Evolutionary conservation across 2,329 filamentous ascomycete genomes (phyloP), one percentile per base, ranked within the genome.

Genomic region (Sclerotinia spermophila): DNA sequence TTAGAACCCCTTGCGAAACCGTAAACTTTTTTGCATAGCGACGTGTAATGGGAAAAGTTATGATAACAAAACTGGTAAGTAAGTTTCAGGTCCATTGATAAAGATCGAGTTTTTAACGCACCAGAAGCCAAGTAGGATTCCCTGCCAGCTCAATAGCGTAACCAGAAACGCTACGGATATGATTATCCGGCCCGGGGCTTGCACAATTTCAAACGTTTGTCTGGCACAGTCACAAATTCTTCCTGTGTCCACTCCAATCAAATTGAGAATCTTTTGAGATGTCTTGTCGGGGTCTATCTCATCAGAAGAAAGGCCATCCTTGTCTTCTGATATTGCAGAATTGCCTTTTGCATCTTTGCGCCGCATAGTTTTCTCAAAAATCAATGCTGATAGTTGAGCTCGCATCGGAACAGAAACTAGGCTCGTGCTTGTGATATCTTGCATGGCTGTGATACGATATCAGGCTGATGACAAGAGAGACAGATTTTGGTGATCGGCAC

Each of bases 311-410:
- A 48, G 13, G 1, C 35, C 67, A 33, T 69, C 44, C 60, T 67
- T 27, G 4, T 71, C 55, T 53, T 67, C 68, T 45, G 71, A 71
- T 5, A 62, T 48, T 3, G 17, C 93, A 84, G 60, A 51, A 74
- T 85, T 87, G 56, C 82, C 75, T 27, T 77, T 83, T 30, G 86
- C 85, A 77, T 94, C 91, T 78, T 94, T 94, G 67, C 89, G 86
- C 48, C 89, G 86, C 83, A 93, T 87, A 0, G 90, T 87, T 79
- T 95, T 95, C 72, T 89, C 86, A 75, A 93, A 94, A 21, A 94
- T 86, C 24, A 93, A 83, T 0, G 90, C 86, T 2, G 90, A 88
- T 5, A 95, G 82, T 75, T 93, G 89, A 30, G 88, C 86, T 66
- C 90, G 87, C 24, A 94, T 82, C 0, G 90, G 89, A 40, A 75